Conservation (phyloP, 768 basidiomycete species). For the Dictyophora rubrovolvata region DNA sequence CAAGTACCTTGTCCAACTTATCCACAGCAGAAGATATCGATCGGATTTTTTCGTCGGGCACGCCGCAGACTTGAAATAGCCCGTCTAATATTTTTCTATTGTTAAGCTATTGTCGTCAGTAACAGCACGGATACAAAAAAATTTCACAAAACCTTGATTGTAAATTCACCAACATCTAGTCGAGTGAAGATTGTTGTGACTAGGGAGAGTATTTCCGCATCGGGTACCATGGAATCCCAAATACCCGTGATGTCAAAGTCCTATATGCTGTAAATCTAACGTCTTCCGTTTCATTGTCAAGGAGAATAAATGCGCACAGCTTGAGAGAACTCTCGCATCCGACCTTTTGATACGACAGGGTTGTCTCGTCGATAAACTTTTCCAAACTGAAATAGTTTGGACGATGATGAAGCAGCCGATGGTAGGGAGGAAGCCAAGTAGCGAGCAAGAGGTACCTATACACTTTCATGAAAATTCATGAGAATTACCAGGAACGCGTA, state of each 20-base stretch:
- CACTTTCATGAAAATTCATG: no score
- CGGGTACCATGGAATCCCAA: constrained; percentile 97
- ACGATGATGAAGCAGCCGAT: constrained; percentile 59
- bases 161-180: constrained; percentile 90
- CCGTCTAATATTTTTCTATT: constrained; percentile 96
- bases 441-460: constrained; percentile 75
- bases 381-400: constrained; percentile 96
- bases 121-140: background rate
- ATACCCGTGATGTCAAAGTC: constrained; percentile 90
- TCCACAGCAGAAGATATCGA: constrained; percentile 94
- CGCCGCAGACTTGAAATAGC: constrained; percentile 93
- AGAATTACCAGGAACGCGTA: no score
- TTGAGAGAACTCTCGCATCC: constrained; percentile 98
- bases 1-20: constrained; percentile 96
- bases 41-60: constrained; percentile 80
- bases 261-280: constrained; percentile 35
- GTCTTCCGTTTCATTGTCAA: background rate
- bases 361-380: constrained; percentile 96
- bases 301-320: constrained; percentile 45
- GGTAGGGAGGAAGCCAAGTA: constrained; percentile 78
- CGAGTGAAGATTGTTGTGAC: constrained; percentile 70
- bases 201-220: constrained; percentile 81
- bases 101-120: constrained; percentile 51
- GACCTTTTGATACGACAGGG: constrained; percentile 94
- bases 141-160: constrained; percentile 60